Base-by-base conservation (phyloP, 2,329 filamentous ascomycete genomes). In the Aspergillus luchuensis region DNA sequence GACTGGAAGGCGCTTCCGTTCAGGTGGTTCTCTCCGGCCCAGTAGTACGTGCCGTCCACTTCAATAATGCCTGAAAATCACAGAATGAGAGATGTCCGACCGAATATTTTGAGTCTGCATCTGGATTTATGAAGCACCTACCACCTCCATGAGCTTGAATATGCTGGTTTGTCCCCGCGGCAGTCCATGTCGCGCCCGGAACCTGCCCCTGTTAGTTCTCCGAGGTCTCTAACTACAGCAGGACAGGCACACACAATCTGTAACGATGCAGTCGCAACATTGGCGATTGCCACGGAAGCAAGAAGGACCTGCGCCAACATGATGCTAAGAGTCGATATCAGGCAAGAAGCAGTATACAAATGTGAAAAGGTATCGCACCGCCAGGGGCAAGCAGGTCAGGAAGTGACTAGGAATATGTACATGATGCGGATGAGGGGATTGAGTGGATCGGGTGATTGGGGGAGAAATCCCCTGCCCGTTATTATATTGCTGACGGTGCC, bases 11-110 rank as follows among this genome's bases (percentile, higher is more conserved):
- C 74, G 1, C 78, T 81, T 23, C 87, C 86, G n/a, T 83, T 76
- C 1, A 85, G 84, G 72, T 90, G 90, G 75, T 90, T 88, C 71
- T 91, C 88, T 15, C 89, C 89, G 36, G 90, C 84, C 76, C 87
- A 82, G 75, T 90, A 91, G 77, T 86, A 91, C 0, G 81, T 83
- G 8, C 77, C 79, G 47, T 81, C 79, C 1, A 84, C 83, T 66
- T 84, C 78, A 68, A 88, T 82, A n/a, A 90, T 60, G 8, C 57
- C 62, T 64, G 7, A n/a, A 8, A 5, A 3, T 7, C 8, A 15
- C 25, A 38, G 28, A 10, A 13, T 15, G 10, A 33, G 30, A 10
- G 17, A 8, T 19, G 7, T 8, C 13, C 6, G n/a, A 8, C 2
- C 17, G 4, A 28, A 2, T 19, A 11, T 19, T 15, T 11, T 19